Evolutionary conservation across 441 rosid genomes (phyloP).

Genomic region (Populus tomentosa): DNA sequence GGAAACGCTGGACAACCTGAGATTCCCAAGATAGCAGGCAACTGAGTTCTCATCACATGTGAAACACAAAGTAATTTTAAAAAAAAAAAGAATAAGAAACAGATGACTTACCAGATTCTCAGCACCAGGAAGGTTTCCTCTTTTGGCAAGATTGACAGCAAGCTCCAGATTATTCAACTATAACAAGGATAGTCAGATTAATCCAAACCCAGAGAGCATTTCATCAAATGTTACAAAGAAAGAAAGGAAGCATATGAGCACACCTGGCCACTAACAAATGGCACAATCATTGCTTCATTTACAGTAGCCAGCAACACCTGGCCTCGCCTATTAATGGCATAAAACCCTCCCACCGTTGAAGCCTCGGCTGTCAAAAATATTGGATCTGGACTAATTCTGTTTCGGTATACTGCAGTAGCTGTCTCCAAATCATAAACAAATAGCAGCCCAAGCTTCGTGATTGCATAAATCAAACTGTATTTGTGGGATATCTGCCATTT

Average conservation of each 20-base stretch:
- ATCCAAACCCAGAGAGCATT: neutral
- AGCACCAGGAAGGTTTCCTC: slow-evolving; percentile 99
- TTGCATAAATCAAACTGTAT: slow-evolving; percentile 83
- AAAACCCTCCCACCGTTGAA: slow-evolving; percentile 83
- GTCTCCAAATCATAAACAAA: slow-evolving; percentile 99
- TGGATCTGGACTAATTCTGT: slow-evolving; percentile 98
- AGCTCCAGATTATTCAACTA: slow-evolving; percentile 97
- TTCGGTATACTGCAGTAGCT: slow-evolving; percentile 96
- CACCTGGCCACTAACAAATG: slow-evolving; percentile 99
- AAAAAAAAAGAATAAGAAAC: neutral
- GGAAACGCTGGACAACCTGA: slow-evolving; percentile 99
- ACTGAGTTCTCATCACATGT: slow-evolving; percentile 15
- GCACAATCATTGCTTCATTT: slow-evolving; percentile 91
- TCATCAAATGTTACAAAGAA: neutral
- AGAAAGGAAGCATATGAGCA: slow-evolving; percentile 13
- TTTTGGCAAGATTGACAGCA: slow-evolving; percentile 94
- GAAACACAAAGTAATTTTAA: neutral
- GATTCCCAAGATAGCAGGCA: slow-evolving; percentile 20
- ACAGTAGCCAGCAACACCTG: slow-evolving; percentile 95
- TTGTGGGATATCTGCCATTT: slow-evolving; percentile 93
- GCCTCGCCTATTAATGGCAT: slow-evolving; percentile 97
- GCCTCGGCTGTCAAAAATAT: slow-evolving; percentile 98
- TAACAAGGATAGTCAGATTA: slow-evolving; percentile 17
- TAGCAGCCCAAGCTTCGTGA: slow-evolving; percentile 97
- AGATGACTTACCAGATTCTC: slow-evolving; percentile 72